Conservation (phyloP, 2,329 filamentous ascomycete species). For the Trichoderma simmonsii region DNA sequence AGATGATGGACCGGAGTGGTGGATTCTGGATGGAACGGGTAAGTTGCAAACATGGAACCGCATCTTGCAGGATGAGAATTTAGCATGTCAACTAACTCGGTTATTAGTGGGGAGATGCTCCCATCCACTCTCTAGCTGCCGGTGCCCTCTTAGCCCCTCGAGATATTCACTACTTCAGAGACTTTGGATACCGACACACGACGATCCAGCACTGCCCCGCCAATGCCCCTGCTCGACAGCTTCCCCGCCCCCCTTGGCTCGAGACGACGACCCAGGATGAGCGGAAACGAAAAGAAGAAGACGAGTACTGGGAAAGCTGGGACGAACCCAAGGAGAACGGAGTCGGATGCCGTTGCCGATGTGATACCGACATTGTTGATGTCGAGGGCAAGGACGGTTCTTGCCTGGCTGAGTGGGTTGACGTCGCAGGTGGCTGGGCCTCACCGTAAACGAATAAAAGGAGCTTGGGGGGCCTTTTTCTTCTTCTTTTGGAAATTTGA, state of each 20-base stretch:
- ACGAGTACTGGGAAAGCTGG: slow-evolving; percentile 90
- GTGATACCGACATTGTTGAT: slow-evolving; percentile 95
- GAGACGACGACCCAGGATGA: slow-evolving; percentile 79
- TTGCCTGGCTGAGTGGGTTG: slow-evolving; percentile 93
- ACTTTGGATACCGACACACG: slow-evolving; percentile 96
- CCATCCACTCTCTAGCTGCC: slow-evolving; percentile 94
- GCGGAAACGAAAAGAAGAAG: slow-evolving; percentile 83
- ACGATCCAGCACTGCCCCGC: slow-evolving; percentile 98
- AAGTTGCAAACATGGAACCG: slow-evolving; percentile 31
- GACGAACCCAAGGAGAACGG: slow-evolving; percentile 91
- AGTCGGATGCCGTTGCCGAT: slow-evolving; percentile 92
- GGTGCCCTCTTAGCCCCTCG: slow-evolving; percentile 76
- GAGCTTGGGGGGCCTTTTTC: background rate
- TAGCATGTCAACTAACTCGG: slow-evolving; percentile 22
- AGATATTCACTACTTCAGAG: slow-evolving; percentile 98
- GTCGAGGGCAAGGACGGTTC: slow-evolving; percentile 97
- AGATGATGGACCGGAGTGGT: slow-evolving; percentile 97
- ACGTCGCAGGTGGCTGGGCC: slow-evolving; percentile 92
- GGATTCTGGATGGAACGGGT: slow-evolving; percentile 99
- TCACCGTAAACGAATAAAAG: slow-evolving; percentile 36
- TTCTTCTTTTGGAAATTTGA: slow-evolving; percentile 11
- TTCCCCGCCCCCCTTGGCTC: slow-evolving; percentile 74
- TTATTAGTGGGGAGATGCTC: slow-evolving; percentile 90
- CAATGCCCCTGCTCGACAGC: slow-evolving; percentile 85
- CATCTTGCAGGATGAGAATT: background rate